A percentile compares a stretch with the other conserved stretches of the same genome.
These are phyloP conservation scores for Meripilus lineatus DNA, from an alignment of 1,284 basidiomycete genomes.

Conservation along the genomic window DNA sequence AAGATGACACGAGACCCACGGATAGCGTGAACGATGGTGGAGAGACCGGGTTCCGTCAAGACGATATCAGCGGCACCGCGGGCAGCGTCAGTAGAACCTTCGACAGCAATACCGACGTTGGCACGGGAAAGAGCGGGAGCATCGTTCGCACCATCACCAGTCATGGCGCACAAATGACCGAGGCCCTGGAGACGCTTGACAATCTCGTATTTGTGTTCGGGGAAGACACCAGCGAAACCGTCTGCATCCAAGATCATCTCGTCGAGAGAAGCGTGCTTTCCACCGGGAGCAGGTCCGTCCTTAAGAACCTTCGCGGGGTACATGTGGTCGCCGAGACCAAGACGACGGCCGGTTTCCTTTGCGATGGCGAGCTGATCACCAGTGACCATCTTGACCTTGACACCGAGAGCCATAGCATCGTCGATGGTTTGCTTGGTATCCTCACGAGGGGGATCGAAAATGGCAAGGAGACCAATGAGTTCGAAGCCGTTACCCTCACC, in stretches of 20 bases:
- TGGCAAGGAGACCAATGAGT: conserved; percentile 94
- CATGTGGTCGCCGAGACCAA: conserved; percentile 96
- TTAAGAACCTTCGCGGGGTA: conserved; percentile 94
- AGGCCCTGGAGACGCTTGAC: conserved; percentile 94
- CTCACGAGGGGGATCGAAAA: conserved; percentile 96
- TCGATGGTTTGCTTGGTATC: conserved; percentile 99
- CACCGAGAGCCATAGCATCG: conserved; percentile 92
- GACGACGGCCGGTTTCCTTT: conserved; percentile 97
- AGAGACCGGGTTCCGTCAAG: conserved; percentile 91
- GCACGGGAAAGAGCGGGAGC: conserved; percentile 91
- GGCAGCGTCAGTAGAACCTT: conserved; percentile 94
- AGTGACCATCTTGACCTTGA: conserved; percentile 99
- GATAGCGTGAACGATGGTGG: conserved; percentile 95
- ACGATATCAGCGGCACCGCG: conserved; percentile 96
- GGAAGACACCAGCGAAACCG: conserved; percentile 95
- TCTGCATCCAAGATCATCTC: conserved; percentile 93
- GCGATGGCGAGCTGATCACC: conserved; percentile 99
- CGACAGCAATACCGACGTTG: conserved; percentile 96
- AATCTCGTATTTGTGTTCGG: conserved; percentile 91
- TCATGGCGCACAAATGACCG: conserved; percentile 87
- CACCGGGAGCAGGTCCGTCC: conserved; percentile 78
- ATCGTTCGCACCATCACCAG: conserved; percentile 97
- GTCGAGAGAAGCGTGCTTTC: conserved; percentile 80
- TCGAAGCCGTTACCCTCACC: conserved; percentile 94
- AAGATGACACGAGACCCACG: conserved; percentile 94